phyloP scores from a whole-genome alignment of 1,284 basidiomycete genomes.

The Heliocybe sulcata region DNA sequence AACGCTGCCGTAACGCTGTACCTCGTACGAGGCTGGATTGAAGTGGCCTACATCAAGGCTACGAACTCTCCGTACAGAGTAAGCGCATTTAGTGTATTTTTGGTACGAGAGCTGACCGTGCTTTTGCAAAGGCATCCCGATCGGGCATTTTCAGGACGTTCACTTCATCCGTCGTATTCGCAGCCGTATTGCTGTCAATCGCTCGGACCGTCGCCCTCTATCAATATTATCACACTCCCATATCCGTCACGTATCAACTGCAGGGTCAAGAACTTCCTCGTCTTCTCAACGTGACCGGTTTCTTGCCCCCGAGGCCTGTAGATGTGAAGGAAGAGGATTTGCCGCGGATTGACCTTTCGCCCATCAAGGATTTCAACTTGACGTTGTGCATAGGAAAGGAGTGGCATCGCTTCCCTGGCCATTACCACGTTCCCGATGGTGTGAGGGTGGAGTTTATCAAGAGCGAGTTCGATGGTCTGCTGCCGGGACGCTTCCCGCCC shows the following conservation, averaged over 20 bases:
- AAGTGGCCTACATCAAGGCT: slow-evolving; percentile 62
- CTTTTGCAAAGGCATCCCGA: slow-evolving; percentile 59
- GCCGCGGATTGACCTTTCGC: slow-evolving; percentile 62
- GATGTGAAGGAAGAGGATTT: slow-evolving; percentile 24
- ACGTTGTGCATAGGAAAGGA: slow-evolving; percentile 91
- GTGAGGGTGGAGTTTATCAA: slow-evolving; percentile 83
- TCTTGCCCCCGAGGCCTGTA: slow-evolving; percentile 27
- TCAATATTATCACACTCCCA: slow-evolving; percentile 88
- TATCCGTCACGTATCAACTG: slow-evolving; percentile 68
- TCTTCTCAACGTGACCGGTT: slow-evolving; percentile 67
- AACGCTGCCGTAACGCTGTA: slow-evolving; percentile 88
- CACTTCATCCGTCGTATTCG: slow-evolving; percentile 63
- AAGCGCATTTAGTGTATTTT: slow-evolving; percentile 18
- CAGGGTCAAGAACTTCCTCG: slow-evolving; percentile 77
- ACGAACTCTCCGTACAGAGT: slow-evolving; percentile 84
- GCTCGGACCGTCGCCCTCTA: slow-evolving; percentile 78
- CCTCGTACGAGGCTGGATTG: slow-evolving; percentile 80
- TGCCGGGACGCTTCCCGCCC: slow-evolving; percentile 76
- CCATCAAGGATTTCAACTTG: slow-evolving; percentile 65
- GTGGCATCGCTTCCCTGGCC: slow-evolving; percentile 93
- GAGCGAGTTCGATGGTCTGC: slow-evolving; percentile 84
- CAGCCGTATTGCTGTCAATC: slow-evolving; percentile 64
- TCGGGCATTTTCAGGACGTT: slow-evolving; percentile 71
- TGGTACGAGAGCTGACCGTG: neutral
- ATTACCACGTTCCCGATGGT: slow-evolving; percentile 83